Evolutionary conservation across 1,284 basidiomycete genomes (phyloP).

Genomic region (Austroboletus novae-zelandiae): DNA sequence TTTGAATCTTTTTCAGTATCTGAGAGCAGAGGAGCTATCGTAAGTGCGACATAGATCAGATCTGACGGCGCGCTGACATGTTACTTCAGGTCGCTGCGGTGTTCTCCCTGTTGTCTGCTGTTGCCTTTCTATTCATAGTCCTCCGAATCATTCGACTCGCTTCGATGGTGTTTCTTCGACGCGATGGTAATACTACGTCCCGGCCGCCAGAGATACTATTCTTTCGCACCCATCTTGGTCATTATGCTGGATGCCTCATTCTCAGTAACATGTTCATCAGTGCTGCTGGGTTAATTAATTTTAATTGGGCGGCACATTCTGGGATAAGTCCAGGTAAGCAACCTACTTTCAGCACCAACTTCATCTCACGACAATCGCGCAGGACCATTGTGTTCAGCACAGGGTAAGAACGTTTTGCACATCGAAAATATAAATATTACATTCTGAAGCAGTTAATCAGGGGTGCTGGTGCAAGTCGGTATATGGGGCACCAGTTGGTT

Average conservation of each 20-base stretch:
- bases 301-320: slow-evolving; percentile 23
- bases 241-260: slow-evolving; percentile 62
- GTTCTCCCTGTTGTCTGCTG: slow-evolving; percentile 23
- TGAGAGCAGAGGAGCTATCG: slow-evolving; percentile 15
- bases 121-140: slow-evolving; percentile 20
- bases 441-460: slow-evolving; percentile 30
- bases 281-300: slow-evolving; percentile 49
- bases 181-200: slow-evolving; percentile 7
- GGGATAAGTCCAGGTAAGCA: slow-evolving; percentile 50
- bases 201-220: slow-evolving; percentile 51
- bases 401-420: slow-evolving; percentile 43
- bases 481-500: slow-evolving; percentile 64
- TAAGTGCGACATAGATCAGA: slow-evolving; percentile 12
- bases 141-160: slow-evolving; percentile 23
- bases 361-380: slow-evolving; percentile 1
- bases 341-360: not conserved
- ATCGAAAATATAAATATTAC: not conserved
- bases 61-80: not conserved
- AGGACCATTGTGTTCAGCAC: slow-evolving; percentile 47
- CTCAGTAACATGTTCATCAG: slow-evolving; percentile 54
- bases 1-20: slow-evolving; percentile 11
- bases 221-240: slow-evolving; percentile 68
- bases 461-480: slow-evolving; percentile 58
- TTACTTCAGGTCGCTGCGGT: slow-evolving; percentile 15
- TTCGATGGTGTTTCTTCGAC: slow-evolving; percentile 21